phyloP scores from a whole-genome alignment of 257 asterid genomes.

The Salvia splendens region DNA sequence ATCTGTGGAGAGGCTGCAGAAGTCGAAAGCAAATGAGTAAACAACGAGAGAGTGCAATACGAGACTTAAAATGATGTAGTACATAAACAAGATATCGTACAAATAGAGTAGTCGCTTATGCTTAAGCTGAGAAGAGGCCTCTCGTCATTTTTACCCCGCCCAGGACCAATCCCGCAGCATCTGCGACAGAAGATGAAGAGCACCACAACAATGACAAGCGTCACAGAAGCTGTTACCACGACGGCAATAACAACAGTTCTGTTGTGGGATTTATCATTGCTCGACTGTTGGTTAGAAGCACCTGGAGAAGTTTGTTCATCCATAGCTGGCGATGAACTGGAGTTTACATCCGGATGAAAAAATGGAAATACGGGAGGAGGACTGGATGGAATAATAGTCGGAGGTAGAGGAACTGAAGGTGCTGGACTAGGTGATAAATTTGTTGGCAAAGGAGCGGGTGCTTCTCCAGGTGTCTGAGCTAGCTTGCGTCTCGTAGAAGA shows the following conservation, averaged over 20 bases:
- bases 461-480: slow-evolving; percentile 49
- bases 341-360: slow-evolving; percentile 41
- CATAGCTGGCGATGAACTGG: slow-evolving; percentile 42
- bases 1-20: slow-evolving; percentile 65
- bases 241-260: slow-evolving; percentile 60
- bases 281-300: slow-evolving; percentile 36
- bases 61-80: not conserved
- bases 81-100: slow-evolving; percentile 37
- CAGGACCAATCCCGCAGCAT: slow-evolving; percentile 46
- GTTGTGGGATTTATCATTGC: slow-evolving; percentile 36
- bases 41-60: slow-evolving; percentile 26
- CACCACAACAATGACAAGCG: slow-evolving; percentile 49
- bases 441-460: slow-evolving; percentile 59
- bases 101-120: slow-evolving; percentile 66
- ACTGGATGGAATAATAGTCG: slow-evolving; percentile 37
- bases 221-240: slow-evolving; percentile 62
- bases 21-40: slow-evolving; percentile 25
- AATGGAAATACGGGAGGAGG: slow-evolving; percentile 60
- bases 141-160: slow-evolving; percentile 67
- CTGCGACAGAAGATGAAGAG: slow-evolving; percentile 61
- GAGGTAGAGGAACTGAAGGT: slow-evolving; percentile 41
- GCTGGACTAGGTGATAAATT: slow-evolving; percentile 49
- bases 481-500: slow-evolving; percentile 54
- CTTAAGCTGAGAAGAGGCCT: slow-evolving; percentile 92
- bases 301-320: slow-evolving; percentile 33